Base-by-base conservation (phyloP, 192 early-diverging fungal genomes). In the Chytriomyces sp. region DNA sequence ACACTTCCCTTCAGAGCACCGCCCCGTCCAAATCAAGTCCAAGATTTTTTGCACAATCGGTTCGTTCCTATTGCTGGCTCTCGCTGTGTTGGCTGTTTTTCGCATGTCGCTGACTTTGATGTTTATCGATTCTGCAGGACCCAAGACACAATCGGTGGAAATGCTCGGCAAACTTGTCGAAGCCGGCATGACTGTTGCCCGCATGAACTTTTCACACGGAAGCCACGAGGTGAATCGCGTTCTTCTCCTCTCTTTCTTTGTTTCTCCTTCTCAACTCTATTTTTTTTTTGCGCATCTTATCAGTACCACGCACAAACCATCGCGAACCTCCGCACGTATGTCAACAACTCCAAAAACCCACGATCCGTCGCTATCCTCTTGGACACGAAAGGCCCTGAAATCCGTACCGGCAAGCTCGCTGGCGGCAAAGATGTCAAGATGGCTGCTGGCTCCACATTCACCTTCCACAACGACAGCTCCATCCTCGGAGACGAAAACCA, bases 361-460 rank as follows among this genome's bases (percentile, higher is more conserved):
- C 82, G 78, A 50, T 47, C 75, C 11, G 83, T 88, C 23, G 86
- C 84, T 73, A 81, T 88, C 61, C 76, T 88, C 44, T 77, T 88
- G n/a, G 87, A 88, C 77, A 88, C 87, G 60, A 88, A 88, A 69
- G 87, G 87, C 10, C 87, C 87, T 2, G 87, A 88, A 68, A 88
- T 88, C 76, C 64, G 86, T 78, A 81, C 86, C 26, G 86, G 86
- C n/a, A 85, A 88, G 79, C 84, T 88, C 20, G 84, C 80, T n/a
- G 84, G 77, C 50, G 81, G 81, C 24, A 67, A 18, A 9, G 86
- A 88, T 71, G 70, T 71, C 44, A 81, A 82, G 73, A 76, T 88
- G 35, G 69, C 48, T 48, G 83, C 81, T 24, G 86, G 84, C 43
- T 35, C 61, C 49, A 81, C 47, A 16, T 88, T 88, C 69, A 80